Conservation (phyloP, 1,284 basidiomycete species). For the Tilletia walkeri region DNA sequence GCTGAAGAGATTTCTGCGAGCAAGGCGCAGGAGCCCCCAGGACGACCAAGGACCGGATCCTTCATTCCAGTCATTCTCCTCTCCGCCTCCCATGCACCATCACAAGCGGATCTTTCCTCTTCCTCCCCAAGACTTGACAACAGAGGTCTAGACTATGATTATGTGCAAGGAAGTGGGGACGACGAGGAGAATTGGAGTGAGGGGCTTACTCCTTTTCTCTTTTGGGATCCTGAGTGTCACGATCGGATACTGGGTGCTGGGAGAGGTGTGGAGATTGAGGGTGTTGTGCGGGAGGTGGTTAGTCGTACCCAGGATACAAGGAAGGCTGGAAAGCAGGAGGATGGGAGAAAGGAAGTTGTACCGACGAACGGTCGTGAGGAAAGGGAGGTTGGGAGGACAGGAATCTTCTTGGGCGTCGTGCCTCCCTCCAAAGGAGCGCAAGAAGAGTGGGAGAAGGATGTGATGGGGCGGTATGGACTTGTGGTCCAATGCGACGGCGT, state of each 20-base stretch:
- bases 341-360: not conserved
- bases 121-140: not conserved
- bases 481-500: not conserved
- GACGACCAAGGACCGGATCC: not conserved
- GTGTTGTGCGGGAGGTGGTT: conserved; percentile 61
- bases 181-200: conserved; percentile 82
- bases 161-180: conserved; percentile 84
- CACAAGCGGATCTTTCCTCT: not conserved
- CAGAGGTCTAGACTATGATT: conserved; percentile 60
- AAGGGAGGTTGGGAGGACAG: conserved; percentile 19
- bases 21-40: too few species aligned
- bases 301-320: not conserved
- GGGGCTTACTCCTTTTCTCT: conserved; percentile 71
- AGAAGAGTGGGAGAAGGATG: too few species aligned
- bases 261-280: conserved; percentile 60
- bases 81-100: conserved; percentile 19
- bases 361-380: too few species aligned
- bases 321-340: conserved; percentile 12
- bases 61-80: conserved; percentile 18
- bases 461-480: not conserved
- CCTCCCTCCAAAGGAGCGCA: too few species aligned
- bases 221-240: conserved; percentile 63
- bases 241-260: not conserved
- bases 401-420: not conserved
- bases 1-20: not conserved